phyloP scores from a whole-genome alignment of 75 land plant genomes.

The Sequoiadendron giganteum region DNA sequence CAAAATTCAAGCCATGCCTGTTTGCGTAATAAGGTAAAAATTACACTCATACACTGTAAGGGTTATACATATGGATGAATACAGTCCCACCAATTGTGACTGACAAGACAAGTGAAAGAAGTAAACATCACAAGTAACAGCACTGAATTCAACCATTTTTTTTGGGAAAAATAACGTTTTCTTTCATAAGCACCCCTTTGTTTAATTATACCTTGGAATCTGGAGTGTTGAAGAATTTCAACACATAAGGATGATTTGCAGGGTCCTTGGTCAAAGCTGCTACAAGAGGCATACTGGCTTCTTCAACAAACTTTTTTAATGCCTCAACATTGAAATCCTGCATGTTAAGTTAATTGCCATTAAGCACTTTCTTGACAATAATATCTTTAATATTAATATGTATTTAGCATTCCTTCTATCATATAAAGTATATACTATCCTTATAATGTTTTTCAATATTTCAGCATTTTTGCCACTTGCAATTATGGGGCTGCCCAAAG shows the following conservation, averaged over 20 bases:
- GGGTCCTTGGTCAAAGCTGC: constrained; percentile 69
- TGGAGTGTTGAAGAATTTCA: constrained; percentile 68
- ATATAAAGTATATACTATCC: background rate
- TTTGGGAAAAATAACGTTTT: background rate
- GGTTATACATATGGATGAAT: background rate
- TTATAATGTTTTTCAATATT: background rate
- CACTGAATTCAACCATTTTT: background rate
- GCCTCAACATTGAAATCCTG: constrained; percentile 77
- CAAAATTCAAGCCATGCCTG: background rate
- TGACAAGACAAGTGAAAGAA: background rate
- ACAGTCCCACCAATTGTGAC: background rate
- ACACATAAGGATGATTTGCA: constrained; percentile 44
- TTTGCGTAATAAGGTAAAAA: background rate
- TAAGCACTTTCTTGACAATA: background rate
- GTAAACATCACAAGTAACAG: background rate
- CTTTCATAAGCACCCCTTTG: background rate
- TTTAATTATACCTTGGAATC: constrained; percentile 58
- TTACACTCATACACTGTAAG: background rate
- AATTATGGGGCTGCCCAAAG: background rate
- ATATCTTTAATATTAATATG: background rate
- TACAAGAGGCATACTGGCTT: constrained; percentile 65
- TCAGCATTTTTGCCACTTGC: background rate
- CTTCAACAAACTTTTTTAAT: constrained; percentile 73
- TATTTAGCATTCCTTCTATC: background rate
- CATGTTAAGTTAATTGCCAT: background rate